These are phyloP conservation scores for Diaporthe amygdali DNA, from an alignment of 2,329 filamentous ascomycete species.

Conservation along the genomic window DNA sequence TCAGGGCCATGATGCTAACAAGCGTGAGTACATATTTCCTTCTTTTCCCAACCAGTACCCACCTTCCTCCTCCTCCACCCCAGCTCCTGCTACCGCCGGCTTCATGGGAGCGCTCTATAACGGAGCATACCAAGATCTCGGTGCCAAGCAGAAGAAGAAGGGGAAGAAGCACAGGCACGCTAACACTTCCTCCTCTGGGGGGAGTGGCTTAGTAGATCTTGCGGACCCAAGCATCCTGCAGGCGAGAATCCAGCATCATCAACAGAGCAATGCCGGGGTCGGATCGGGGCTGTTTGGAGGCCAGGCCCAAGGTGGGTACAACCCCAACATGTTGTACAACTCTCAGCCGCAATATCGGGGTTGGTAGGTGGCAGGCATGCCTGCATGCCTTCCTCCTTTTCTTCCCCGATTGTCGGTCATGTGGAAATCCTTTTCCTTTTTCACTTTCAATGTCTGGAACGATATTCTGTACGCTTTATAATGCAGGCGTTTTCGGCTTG, in stretches of 20 bases:
- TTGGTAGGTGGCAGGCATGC: conserved; percentile 54
- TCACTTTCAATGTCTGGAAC: conserved; percentile 13
- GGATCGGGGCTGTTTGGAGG: conserved; percentile 90
- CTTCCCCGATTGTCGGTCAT: not conserved
- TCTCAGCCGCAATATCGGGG: conserved; percentile 63
- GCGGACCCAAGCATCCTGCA: conserved; percentile 99
- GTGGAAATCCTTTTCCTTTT: conserved; percentile 9
- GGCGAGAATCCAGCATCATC: conserved; percentile 91
- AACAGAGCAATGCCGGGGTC: conserved; percentile 80
- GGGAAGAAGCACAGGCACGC: conserved; percentile 99
- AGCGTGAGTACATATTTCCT: conserved; percentile 99
- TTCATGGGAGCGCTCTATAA: conserved; percentile 92
- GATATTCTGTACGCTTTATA: conserved; percentile 23
- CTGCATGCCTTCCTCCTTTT: not conserved
- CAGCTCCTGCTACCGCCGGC: conserved; percentile 82
- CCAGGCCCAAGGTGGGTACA: conserved; percentile 94
- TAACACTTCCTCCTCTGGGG: conserved; percentile 99
- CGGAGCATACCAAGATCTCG: conserved; percentile 88
- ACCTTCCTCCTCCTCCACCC: conserved; percentile 79
- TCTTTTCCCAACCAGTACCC: conserved; percentile 88
- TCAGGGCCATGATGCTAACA: conserved; percentile 83
- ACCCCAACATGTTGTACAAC: conserved; percentile 82
- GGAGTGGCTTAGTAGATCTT: conserved; percentile 99
- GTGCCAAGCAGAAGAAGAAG: conserved; percentile 99
- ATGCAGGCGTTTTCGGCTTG: conserved; percentile 27